Conservation (phyloP, 2,329 filamentous ascomycete genomes). For the Aspergillus fumigatiaffinis region DNA sequence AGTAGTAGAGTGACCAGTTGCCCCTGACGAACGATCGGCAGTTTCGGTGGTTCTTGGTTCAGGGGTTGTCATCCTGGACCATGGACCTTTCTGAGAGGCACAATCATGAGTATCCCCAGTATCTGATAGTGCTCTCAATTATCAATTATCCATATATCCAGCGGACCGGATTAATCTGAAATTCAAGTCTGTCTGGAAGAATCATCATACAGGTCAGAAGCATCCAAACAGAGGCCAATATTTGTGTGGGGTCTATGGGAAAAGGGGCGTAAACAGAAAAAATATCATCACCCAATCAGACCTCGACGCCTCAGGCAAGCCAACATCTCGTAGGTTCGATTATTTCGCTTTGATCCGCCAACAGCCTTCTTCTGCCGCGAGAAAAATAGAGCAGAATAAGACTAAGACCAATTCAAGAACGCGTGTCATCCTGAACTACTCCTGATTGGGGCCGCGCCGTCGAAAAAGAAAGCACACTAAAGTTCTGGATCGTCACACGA, state of each 20-base stretch:
- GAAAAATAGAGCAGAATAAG: conserved; percentile 2
- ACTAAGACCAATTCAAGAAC: not conserved
- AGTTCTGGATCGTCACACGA: not conserved
- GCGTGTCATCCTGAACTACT: conserved; percentile 4
- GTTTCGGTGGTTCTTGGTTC: not conserved
- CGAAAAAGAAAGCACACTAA: conserved; percentile 1
- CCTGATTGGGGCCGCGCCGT: not conserved
- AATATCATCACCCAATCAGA: too few species aligned
- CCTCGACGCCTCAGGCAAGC: too few species aligned
- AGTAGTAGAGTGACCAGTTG: not conserved
- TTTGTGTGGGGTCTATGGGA: too few species aligned
- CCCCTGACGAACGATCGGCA: not conserved
- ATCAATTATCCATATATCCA: too few species aligned
- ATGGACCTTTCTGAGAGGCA: too few species aligned
- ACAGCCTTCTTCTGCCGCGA: not conserved
- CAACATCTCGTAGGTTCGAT: not conserved
- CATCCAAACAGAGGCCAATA: too few species aligned
- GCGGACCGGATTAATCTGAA: too few species aligned
- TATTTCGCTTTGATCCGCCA: not conserved
- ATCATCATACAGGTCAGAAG: too few species aligned
- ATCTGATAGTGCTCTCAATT: too few species aligned
- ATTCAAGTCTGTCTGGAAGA: too few species aligned
- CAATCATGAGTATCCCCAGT: not conserved
- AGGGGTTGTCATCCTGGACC: not conserved
- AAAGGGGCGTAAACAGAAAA: too few species aligned